Percentiles rank a stretch among this genome's conserved stretches.
Conservation (phyloP, 306 rosid genomes). For the Vigna hirtella region DNA sequence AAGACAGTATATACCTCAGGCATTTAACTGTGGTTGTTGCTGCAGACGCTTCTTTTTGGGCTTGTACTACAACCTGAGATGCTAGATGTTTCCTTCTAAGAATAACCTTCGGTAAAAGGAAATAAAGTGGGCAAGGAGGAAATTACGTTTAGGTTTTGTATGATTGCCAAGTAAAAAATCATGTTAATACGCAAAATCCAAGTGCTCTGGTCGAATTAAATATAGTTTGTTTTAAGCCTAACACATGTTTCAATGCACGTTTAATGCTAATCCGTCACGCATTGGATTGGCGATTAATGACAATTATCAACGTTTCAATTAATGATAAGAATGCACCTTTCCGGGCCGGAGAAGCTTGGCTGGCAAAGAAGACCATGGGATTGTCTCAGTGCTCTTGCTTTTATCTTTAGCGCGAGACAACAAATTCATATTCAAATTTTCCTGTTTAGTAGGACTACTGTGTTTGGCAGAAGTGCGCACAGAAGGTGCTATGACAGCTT, state of each 20-base stretch:
- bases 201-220: too few relatives aligned
- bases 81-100: constrained; percentile 50
- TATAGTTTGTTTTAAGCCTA: too few relatives aligned
- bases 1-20: constrained; percentile 62
- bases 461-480: constrained; percentile 55
- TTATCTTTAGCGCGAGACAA: constrained; percentile 58
- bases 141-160: too few relatives aligned
- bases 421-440: constrained; percentile 58
- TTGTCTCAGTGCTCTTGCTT: constrained; percentile 49
- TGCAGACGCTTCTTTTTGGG: constrained; percentile 82
- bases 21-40: constrained; percentile 79
- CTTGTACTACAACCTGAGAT: constrained; percentile 78
- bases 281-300: neutral
- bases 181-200: too few relatives aligned
- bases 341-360: constrained; percentile 71
- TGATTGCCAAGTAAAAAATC: too few relatives aligned
- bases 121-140: too few relatives aligned
- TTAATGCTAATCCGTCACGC: too few relatives aligned
- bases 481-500: constrained; percentile 45
- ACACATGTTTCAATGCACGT: too few relatives aligned
- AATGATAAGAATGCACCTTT: constrained; percentile 55
- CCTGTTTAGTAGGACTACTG: constrained; percentile 59
- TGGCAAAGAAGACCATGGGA: constrained; percentile 76
- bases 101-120: too few relatives aligned
- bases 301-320: neutral